Evolutionary conservation across 164 flowering plant genomes (phyloP).

Genomic region (Sedum album): DNA sequence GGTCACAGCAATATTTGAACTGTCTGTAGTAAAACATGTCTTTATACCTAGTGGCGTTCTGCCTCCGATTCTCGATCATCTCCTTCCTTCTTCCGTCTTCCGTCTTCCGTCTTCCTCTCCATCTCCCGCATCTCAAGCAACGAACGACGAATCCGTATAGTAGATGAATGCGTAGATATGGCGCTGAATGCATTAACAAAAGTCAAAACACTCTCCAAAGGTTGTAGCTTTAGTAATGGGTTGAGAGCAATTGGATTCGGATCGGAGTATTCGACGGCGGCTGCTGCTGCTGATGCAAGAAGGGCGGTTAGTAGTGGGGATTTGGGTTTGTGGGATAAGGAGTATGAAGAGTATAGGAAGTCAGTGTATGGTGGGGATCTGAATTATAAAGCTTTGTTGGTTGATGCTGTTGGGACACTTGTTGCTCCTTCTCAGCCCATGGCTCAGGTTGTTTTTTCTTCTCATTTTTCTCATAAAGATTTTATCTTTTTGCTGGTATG

Average conservation of each 20-base stretch:
- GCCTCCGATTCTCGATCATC: neutral
- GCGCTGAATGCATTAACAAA: neutral
- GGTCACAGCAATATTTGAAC: neutral
- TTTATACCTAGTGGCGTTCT: neutral
- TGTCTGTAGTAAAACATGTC: neutral
- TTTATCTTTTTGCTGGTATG: neutral
- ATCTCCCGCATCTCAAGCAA: neutral
- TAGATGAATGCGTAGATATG: neutral
- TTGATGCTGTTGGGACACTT: constrained; percentile 94
- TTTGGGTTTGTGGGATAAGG: constrained; percentile 39
- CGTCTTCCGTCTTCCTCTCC: neutral
- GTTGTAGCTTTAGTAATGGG: neutral
- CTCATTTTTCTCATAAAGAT: neutral
- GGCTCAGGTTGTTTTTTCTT: constrained; percentile 53
- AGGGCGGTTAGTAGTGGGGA: constrained; percentile 2
- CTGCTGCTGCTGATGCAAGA: neutral
- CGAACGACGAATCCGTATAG: neutral
- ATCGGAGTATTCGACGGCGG: neutral
- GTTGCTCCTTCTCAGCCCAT: constrained; percentile 90
- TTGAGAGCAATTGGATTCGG: neutral
- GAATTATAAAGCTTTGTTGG: constrained; percentile 81
- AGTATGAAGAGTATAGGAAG: constrained; percentile 69
- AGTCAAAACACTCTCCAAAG: neutral
- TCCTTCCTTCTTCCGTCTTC: constrained; percentile 1
- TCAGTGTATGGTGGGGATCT: constrained; percentile 64